These are phyloP conservation scores for Irpex sp. DNA, from an alignment of 1,284 basidiomycete genomes.

Conservation along the genomic window DNA sequence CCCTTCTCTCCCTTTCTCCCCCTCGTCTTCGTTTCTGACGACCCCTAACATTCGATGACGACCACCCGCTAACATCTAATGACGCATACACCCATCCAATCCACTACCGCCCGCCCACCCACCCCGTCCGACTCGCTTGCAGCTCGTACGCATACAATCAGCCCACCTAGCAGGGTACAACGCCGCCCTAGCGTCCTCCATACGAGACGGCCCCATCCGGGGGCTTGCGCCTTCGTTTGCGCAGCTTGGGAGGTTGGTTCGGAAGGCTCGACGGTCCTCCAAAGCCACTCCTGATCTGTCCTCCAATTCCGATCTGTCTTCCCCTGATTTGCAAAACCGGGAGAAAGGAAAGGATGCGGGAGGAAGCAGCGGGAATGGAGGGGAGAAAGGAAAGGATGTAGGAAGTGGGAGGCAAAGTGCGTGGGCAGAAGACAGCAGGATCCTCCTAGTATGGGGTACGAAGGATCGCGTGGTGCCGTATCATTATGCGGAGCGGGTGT, in stretches of 20 bases:
- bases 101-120: too few relatives aligned
- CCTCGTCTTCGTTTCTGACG: background rate
- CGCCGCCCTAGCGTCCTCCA: conserved; percentile 65
- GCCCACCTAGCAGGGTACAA: conserved; percentile 72
- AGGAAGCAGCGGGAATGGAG: background rate
- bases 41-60: background rate
- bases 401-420: too few relatives aligned
- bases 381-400: background rate
- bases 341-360: too few relatives aligned
- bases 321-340: too few relatives aligned
- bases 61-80: too few relatives aligned
- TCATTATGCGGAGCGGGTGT: conserved; percentile 53
- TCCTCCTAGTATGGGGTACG: conserved; percentile 52
- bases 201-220: conserved; percentile 69
- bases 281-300: too few relatives aligned
- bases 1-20: background rate
- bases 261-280: conserved; percentile 14
- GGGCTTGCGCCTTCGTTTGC: conserved; percentile 38
- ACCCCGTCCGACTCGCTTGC: too few relatives aligned
- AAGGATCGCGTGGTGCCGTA: conserved; percentile 61
- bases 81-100: too few relatives aligned
- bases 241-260: conserved; percentile 34
- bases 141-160: conserved; percentile 69
- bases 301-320: too few relatives aligned
- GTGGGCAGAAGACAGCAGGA: conserved; percentile 32